These are phyloP conservation scores for Lunularia cruciata DNA, from an alignment of 225 moss, liverwort and hornwort genomes.

Conservation along the genomic window DNA sequence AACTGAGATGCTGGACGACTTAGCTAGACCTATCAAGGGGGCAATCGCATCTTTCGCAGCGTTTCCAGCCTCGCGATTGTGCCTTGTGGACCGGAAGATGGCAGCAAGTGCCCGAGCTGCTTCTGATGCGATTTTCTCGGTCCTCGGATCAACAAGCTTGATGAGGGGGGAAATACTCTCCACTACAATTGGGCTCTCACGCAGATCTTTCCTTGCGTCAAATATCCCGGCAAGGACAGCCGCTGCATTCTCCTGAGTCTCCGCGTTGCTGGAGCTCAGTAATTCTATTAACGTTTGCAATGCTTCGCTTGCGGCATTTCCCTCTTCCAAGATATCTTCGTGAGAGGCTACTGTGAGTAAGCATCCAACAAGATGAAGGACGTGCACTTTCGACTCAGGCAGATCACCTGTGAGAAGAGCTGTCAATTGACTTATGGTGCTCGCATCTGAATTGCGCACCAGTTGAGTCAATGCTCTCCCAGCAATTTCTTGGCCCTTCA, in stretches of 20 bases:
- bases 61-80: conserved; percentile 67
- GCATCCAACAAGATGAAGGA: conserved; percentile 90
- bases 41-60: conserved; percentile 72
- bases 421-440: conserved; percentile 90
- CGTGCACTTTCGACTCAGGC: conserved; percentile 83
- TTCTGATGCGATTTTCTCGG: conserved; percentile 76
- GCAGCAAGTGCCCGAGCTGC: conserved; percentile 94
- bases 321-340: conserved; percentile 78
- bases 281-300: conserved; percentile 76
- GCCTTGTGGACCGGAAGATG: conserved; percentile 80
- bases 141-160: conserved; percentile 55
- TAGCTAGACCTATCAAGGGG: conserved; percentile 81
- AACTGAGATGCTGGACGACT: conserved; percentile 86
- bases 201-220: conserved; percentile 78
- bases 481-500: conserved; percentile 91
- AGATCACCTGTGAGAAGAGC: conserved; percentile 89
- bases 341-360: conserved; percentile 86
- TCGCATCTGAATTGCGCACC: conserved; percentile 89
- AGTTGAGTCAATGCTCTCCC: conserved; percentile 88
- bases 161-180: conserved; percentile 75
- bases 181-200: conserved; percentile 78
- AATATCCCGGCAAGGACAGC: conserved; percentile 86
- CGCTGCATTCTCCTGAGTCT: conserved; percentile 77
- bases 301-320: conserved; percentile 85
- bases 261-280: conserved; percentile 64